phyloP scores from a whole-genome alignment of 257 asterid genomes.

The Eustoma russellianum region DNA sequence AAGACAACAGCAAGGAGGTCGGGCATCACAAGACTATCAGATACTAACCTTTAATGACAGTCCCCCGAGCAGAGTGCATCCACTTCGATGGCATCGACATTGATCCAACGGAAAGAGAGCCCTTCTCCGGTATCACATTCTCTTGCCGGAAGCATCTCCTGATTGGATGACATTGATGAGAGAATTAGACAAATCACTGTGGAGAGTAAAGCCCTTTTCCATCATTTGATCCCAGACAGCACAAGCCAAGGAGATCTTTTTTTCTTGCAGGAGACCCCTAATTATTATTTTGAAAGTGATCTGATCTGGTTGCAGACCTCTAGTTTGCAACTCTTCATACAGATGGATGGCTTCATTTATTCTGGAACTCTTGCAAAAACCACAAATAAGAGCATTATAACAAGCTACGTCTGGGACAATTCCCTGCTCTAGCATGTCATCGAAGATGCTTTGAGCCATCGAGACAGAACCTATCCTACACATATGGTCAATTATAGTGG shows the following conservation, averaged over 20 bases:
- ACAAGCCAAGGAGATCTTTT: constrained; percentile 57
- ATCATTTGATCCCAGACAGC: constrained; percentile 90
- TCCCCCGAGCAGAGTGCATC: too few species aligned
- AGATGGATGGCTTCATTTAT: constrained; percentile 61
- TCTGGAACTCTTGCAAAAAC: constrained; percentile 59
- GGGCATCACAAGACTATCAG: too few species aligned
- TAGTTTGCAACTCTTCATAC: constrained; percentile 59
- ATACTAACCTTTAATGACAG: too few species aligned
- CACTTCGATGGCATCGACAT: too few species aligned
- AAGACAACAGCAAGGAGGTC: too few species aligned
- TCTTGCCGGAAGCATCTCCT: constrained; percentile 27
- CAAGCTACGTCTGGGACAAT: constrained; percentile 63
- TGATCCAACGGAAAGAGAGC: too few species aligned
- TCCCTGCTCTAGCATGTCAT: constrained; percentile 60
- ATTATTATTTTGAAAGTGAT: constrained; percentile 68
- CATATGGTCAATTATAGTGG: constrained; percentile 58
- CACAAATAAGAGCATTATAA: constrained; percentile 69
- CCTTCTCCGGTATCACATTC: background rate
- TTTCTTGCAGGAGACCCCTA: constrained; percentile 68
- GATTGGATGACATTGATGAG: constrained; percentile 50
- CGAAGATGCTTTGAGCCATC: constrained; percentile 50
- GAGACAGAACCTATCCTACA: constrained; percentile 55
- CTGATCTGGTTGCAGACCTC: constrained; percentile 63
- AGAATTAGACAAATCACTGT: constrained; percentile 58
- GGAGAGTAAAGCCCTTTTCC: constrained; percentile 91